phyloP scores from a whole-genome alignment of 306 rosid genomes.

The Rosa lucieae region DNA sequence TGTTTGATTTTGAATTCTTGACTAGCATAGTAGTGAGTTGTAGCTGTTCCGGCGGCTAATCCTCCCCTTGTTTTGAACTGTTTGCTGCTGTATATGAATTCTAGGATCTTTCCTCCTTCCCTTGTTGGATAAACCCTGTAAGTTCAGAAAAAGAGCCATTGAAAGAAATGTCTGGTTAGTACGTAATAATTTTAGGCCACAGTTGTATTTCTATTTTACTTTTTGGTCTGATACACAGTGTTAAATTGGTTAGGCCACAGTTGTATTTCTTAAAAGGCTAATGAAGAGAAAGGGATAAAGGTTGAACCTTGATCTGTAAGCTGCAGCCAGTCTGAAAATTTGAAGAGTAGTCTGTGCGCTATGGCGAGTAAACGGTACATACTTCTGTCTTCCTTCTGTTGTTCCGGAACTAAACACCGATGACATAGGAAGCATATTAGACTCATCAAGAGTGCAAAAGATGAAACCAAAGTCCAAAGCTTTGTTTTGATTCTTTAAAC shows the following conservation, averaged over 20 bases:
- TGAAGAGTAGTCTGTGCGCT: slow-evolving; percentile 94
- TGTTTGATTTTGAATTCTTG: slow-evolving; percentile 86
- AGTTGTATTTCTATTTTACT: too few species aligned
- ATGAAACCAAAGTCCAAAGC: background rate
- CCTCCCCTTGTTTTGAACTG: slow-evolving; percentile 76
- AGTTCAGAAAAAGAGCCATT: background rate
- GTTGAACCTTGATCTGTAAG: slow-evolving; percentile 77
- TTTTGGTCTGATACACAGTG: background rate
- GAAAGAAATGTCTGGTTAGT: background rate
- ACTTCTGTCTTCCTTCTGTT: slow-evolving; percentile 89
- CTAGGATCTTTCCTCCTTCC: slow-evolving; percentile 76
- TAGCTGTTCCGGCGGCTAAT: slow-evolving; percentile 74
- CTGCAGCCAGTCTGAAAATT: slow-evolving; percentile 78
- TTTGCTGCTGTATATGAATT: slow-evolving; percentile 86
- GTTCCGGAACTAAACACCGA: slow-evolving; percentile 76
- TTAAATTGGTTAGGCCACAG: background rate
- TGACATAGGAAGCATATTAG: slow-evolving; percentile 7
- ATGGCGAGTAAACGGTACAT: slow-evolving; percentile 74
- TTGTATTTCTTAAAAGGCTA: background rate
- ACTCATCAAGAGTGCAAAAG: background rate
- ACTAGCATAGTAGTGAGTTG: slow-evolving; percentile 89
- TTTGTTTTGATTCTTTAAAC: background rate
- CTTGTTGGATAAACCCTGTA: slow-evolving; percentile 65
- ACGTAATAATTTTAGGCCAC: too few species aligned
- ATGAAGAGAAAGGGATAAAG: background rate